A percentile compares a stretch with the other conserved stretches of the same genome.
Conservation (phyloP, 2,329 filamentous ascomycete species). For the Neofusicoccum cordaticola region DNA sequence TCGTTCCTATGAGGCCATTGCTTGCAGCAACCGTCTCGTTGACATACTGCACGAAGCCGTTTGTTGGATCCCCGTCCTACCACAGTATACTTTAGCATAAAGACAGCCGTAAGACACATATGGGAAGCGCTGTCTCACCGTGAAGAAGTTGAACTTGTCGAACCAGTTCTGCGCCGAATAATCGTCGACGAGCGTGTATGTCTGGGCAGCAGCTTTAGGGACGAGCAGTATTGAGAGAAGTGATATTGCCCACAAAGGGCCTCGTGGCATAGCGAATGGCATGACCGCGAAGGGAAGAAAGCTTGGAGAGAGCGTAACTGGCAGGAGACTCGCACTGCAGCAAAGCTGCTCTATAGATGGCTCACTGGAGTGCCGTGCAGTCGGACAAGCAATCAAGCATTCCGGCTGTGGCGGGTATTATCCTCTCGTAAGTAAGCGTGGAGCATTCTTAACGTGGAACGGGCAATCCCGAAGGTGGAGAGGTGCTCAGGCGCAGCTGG, state of each 20-base stretch:
- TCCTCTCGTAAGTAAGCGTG: background rate
- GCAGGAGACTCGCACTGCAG: background rate
- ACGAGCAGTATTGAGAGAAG: background rate
- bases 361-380: background rate
- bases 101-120: background rate
- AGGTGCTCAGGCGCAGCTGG: background rate
- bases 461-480: background rate
- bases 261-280: background rate
- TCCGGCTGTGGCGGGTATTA: background rate
- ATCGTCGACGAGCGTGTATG: constrained; percentile 39
- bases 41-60: constrained; percentile 41
- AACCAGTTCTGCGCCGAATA: constrained; percentile 44
- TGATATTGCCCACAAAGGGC: background rate
- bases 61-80: constrained; percentile 29
- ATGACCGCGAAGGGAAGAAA: background rate
- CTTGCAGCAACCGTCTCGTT: constrained; percentile 33
- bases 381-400: background rate
- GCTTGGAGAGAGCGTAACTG: background rate
- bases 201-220: background rate
- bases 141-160: constrained; percentile 43
- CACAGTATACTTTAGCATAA: background rate
- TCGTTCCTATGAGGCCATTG: constrained; percentile 29
- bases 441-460: constrained; percentile 5
- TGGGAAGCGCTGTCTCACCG: background rate
- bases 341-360: background rate